Evolutionary conservation across 352 stramenopile genomes (phyloP), one percentile per base, ranked within the genome.

Genomic region (Pythium oligandrum): DNA sequence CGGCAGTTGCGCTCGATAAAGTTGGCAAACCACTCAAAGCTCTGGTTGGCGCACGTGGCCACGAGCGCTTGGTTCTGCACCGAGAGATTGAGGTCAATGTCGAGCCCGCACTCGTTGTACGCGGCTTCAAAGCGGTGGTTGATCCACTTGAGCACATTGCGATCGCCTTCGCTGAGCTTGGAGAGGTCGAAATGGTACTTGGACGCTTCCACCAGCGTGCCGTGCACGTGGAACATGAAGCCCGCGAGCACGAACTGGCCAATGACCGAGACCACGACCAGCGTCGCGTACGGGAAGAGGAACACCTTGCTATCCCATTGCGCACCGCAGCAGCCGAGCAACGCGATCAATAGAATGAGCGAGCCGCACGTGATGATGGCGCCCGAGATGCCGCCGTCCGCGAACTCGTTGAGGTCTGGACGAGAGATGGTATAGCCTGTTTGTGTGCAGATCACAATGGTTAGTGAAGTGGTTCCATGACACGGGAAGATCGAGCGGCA

Each of bases 251-350:
- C 84, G 30, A 93, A 64, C 65, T 90, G 79, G 55, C 78, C 79
- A 17, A 93, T 59, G 42, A 93, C 77, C 53, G 83, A 93, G 34
- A 93, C 80, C 0, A 82, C 57, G 37, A 93, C 78, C 12, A 93
- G 61, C 40, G 85, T 88, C 43, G 83, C 78, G 64, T 90, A 93
- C 37, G 83, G 83, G 48, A 88, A 93, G 26, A 93, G 53, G 64
- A 93, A 93, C 4, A 88, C 69, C 57, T 93, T 93, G 76, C 75
- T 90, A 53, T 93, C 83, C 78, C 78, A 89, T 61, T 93, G 83
- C 48, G 83, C 83, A 32, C 83, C 83, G 48, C 83, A 93, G 59
- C 83, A 90, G 59, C 83, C 83, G 3, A 93, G 62, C 35, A 89
- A 43, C 8, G 79, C 78, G 55, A 93, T 89, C 30, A 89, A 55